Conservation (phyloP, 1,284 basidiomycete genomes). For the Acaromyces ingoldii region DNA sequence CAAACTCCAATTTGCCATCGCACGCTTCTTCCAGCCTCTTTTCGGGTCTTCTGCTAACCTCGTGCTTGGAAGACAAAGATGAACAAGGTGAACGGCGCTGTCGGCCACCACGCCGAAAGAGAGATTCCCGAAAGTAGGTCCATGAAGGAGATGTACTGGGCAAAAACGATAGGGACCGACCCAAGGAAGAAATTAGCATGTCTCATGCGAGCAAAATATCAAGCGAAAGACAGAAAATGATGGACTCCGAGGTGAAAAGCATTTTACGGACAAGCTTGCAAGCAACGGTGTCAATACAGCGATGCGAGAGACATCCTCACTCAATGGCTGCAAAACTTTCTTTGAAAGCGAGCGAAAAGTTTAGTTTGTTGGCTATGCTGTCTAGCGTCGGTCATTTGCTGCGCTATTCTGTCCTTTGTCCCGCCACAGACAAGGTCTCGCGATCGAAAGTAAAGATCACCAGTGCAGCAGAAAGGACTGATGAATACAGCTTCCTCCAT, state of each 20-base stretch:
- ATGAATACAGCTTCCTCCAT: neutral
- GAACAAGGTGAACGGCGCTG: conserved; percentile 48
- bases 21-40: conserved; percentile 54
- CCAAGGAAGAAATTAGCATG: conserved; percentile 41
- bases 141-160: conserved; percentile 59
- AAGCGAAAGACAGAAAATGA: conserved; percentile 59
- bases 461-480: conserved; percentile 10
- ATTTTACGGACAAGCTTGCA: too few species aligned
- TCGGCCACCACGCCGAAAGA: conserved; percentile 25
- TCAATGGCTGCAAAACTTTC: conserved; percentile 58
- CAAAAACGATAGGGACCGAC: conserved; percentile 50
- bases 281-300: conserved; percentile 6
- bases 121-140: conserved; percentile 15
- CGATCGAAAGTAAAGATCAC: conserved; percentile 11
- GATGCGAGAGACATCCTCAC: neutral
- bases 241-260: too few species aligned
- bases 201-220: conserved; percentile 48
- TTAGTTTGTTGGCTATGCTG: conserved; percentile 57
- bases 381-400: neutral
- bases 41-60: conserved; percentile 46
- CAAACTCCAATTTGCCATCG: conserved; percentile 13
- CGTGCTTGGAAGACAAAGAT: conserved; percentile 51
- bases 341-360: too few species aligned
- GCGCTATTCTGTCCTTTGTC: neutral
- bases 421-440: conserved; percentile 24